Base-by-base conservation (phyloP, 2,329 filamentous ascomycete species). In the Scolecobasidium constrictum region DNA sequence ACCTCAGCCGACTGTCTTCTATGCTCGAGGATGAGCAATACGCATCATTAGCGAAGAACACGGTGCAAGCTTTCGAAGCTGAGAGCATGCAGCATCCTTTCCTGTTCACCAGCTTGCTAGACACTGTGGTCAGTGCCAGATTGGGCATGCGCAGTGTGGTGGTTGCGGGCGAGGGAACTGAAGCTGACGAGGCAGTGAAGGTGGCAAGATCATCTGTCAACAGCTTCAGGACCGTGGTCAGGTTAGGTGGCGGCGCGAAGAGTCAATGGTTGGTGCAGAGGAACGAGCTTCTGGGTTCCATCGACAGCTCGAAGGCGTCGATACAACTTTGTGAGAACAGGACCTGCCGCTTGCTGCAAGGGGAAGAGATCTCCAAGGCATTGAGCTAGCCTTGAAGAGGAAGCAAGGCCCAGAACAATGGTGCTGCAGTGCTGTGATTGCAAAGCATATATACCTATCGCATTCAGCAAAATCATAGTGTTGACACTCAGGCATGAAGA, bases 1-100 rank as follows among this genome's bases (percentile, higher is more conserved):
- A 96, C 56, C 68, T 96, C n/a, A 83, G 92, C 63, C 79, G 86
- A 1, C 74, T 96, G 3, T 77, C 77, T 11, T 72, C 73, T 4
- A 59, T 94, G 2, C 68, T 94, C 0, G 74, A 77, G 37, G 78
- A 86, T 49, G 65, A 77, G 2, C 60, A 62, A 3, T 88, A 86
- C 54, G 71, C 70, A 0, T 66, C 67, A 40, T 69, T 79, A 40
- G 87, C 86, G 0, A 73, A 75, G 40, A 75, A 83, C 50, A 92
- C 86, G 0, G 77, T 88, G 47, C 77, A 78, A 46, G 86, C 87
- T 0, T 98, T 98, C 51, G 86, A 94, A 52, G 81, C 84, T 0
- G 92, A 98, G 64, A 79, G 94, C 51, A 70, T 93, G 55, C 87
- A 96, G 59, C 87, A 96, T 53, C 87, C 92, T 0, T 94, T 92